Base-by-base conservation (phyloP, 2,329 filamentous ascomycete genomes). In the Exophiala dermatitidis region DNA sequence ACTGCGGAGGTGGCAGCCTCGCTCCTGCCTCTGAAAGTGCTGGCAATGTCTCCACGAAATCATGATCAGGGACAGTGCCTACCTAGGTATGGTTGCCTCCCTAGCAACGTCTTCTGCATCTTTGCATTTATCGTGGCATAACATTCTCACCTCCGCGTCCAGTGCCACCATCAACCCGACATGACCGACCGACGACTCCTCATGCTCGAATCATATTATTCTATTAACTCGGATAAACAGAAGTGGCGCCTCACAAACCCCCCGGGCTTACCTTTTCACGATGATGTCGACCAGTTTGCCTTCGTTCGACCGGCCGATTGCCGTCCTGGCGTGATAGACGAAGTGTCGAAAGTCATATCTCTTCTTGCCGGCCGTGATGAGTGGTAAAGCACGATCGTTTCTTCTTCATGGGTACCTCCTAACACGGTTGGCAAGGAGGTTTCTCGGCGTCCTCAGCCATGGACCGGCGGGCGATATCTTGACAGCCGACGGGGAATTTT, bases 131-230 rank as follows among this genome's bases (percentile, higher is more conserved):
- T 19, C 19, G 19, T 19, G 19, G 19, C 19, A 19, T 19, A 19
- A 19, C 19, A 19, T 19, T 19, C 19, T 19, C 19, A 19, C 19
- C 19, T 19, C 19, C 19, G 19, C 19, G 19, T 19, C 19, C 19
- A 19, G 19, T 19, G 19, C 19, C 19, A 19, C 19, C 19, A 19
- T 19, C 19, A 19, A 19, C 19, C 19, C 19, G 19, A 19, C 5
- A 57, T 58, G 55, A 12, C 34, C 34, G 55, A 58, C 46, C 32
- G 55, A 46, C 47, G 52, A 33, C 52, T 58, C 19, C 34, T 58
- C 26, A 46, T 58, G 30, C 51, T 58, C 33, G 55, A 58, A 29
- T 52, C 55, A 10, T 54, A 52, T 42, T 50, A 43, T 10, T 8
- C 36, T n/a, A 29, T 44, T 29, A 42, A 48, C n/a, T 48, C 29